phyloP scores from a whole-genome alignment of 1,139 yeast genomes.

The Scheffersomyces illinoinensis region DNA sequence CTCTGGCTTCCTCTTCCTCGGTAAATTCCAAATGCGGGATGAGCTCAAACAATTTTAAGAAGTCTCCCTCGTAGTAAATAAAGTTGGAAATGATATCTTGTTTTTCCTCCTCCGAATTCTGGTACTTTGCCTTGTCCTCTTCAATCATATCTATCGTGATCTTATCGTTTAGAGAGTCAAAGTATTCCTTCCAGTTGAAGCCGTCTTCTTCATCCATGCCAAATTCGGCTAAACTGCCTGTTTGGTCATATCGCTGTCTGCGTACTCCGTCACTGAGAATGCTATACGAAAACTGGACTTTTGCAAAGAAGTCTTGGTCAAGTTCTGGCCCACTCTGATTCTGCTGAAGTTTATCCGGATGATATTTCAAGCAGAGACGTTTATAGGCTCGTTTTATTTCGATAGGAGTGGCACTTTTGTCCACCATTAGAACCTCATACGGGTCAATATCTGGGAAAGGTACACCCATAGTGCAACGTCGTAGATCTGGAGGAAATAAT shows the following conservation, averaged over 20 bases:
- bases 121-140: constrained; percentile 66
- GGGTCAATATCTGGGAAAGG: constrained; percentile 66
- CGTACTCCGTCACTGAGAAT: constrained; percentile 61
- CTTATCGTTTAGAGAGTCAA: constrained; percentile 55
- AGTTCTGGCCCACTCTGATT: constrained; percentile 19
- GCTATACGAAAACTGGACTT: constrained; percentile 74
- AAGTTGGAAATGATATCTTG: constrained; percentile 64
- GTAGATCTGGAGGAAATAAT: not conserved
- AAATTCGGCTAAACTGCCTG: constrained; percentile 62
- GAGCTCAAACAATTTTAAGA: constrained; percentile 65
- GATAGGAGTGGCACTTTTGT: constrained; percentile 41
- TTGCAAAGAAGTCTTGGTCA: constrained; percentile 54
- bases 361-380: constrained; percentile 64
- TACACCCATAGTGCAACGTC: constrained; percentile 25
- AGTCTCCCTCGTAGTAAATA: constrained; percentile 65
- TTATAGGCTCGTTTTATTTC: constrained; percentile 74
- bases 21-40: constrained; percentile 75
- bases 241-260: constrained; percentile 61
- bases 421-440: constrained; percentile 57
- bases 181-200: constrained; percentile 66
- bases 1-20: constrained; percentile 61
- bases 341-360: constrained; percentile 74
- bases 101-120: constrained; percentile 64
- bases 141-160: constrained; percentile 75
- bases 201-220: constrained; percentile 31